These are phyloP conservation scores for Camelina laxa DNA, from an alignment of 345 rosid species.

Conservation along the genomic window DNA sequence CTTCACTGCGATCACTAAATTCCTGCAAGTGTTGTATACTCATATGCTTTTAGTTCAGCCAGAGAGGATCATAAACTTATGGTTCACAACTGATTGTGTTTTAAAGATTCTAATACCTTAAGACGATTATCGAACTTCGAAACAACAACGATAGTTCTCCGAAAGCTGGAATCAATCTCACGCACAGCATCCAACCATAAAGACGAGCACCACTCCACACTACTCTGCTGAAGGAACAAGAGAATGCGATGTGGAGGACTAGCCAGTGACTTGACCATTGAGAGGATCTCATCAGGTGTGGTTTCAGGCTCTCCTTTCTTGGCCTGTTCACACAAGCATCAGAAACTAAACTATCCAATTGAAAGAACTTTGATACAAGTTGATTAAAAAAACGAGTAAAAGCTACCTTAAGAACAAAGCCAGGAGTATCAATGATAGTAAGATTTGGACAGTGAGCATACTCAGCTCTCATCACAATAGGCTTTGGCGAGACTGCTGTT, in stretches of 20 bases:
- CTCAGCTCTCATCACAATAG: conserved; percentile 97
- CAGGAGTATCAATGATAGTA: conserved; percentile 96
- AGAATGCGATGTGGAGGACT: conserved; percentile 95
- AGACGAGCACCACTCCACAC: conserved; percentile 99
- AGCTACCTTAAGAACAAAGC: conserved; percentile 90
- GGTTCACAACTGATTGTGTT: not conserved
- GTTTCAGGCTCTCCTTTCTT: conserved; percentile 97
- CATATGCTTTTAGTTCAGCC: conserved; percentile 10
- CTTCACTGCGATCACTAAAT: conserved; percentile 83
- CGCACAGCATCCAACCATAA: conserved; percentile 92
- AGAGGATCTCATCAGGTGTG: conserved; percentile 88
- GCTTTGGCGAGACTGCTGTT: conserved; percentile 89
- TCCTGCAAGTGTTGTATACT: conserved; percentile 56
- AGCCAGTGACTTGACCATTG: conserved; percentile 92
- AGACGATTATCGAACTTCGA: conserved; percentile 98
- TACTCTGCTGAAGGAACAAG: conserved; percentile 93
- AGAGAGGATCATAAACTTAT: not conserved
- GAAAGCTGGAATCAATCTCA: conserved; percentile 87
- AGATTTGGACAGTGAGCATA: conserved; percentile 97
- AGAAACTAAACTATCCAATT: conserved; percentile 5
- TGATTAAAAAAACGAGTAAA: not conserved
- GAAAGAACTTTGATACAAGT: not conserved
- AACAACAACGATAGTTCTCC: conserved; percentile 85
- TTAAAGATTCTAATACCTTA: conserved; percentile 55
- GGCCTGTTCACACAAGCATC: conserved; percentile 52